Evolutionary conservation across 345 rosid genomes (phyloP), one percentile per base, ranked within the genome.

Genomic region (Angophora floribunda): DNA sequence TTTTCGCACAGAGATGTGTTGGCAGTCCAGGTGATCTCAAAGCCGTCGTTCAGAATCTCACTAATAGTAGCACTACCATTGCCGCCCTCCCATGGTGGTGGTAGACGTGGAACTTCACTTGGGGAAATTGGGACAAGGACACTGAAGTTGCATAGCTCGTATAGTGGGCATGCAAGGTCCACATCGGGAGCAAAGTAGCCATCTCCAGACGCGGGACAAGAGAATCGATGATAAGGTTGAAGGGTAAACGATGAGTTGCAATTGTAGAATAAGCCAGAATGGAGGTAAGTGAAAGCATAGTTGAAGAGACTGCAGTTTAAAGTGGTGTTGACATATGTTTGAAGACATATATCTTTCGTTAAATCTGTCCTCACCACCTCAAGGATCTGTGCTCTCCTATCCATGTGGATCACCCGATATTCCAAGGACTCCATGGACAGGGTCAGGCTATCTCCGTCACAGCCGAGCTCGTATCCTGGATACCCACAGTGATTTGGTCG

Each of bases 401-500:
- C 2, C 4, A 59, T 59, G 15, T 59, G 30, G n/a, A 5, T 59
- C 4, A 59, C 7, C 65, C 7, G 2, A 26, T 26, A 26, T 26
- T 11, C n/a, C 65, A 24, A 0, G 65, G 30, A 59, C 15, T 10
- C 1, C 65, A 59, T 59, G 30, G 30, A 59, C 6, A 59, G 65
- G 28, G 13, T 5, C 14, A 1, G 4, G 30, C 2, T 0, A 59
- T 26, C 1, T 24, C 13, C 1, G 0, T 59, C 3, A 26, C 65
- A 59, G 30, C 0, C 3, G 14, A 59, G 65, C 30, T 59, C 1
- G 6, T 59, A 11, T 7, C 14, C 7, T 59, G 3, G 30, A 59
- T 59, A 26, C 3, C 65, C 30, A 59, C 65, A 59, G 30, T 59
- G 10, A 4, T 3, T 59, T 5, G 6, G 6, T 59, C 4, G 2